Evolutionary conservation across 768 basidiomycete species (phyloP).

Genomic region (Amanita phalloides): DNA sequence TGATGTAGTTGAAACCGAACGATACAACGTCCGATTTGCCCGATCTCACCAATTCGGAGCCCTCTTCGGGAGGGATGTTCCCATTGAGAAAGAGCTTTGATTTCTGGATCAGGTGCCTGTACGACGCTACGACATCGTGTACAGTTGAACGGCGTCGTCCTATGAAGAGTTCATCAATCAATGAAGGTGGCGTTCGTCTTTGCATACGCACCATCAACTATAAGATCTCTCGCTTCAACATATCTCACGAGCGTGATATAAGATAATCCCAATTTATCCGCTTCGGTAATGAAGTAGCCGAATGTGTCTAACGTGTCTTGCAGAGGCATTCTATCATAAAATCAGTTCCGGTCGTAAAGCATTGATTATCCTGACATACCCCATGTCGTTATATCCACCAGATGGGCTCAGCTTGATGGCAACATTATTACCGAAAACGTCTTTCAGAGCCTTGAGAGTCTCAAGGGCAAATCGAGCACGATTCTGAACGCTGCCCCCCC

Average conservation of each 20-base stretch:
- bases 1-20: conserved; percentile 26
- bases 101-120: conserved; percentile 23
- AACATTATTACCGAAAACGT: conserved; percentile 34
- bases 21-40: conserved; percentile 25
- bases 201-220: conserved; percentile 18
- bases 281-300: conserved; percentile 28
- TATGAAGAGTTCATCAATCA: conserved; percentile 3
- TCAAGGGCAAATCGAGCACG: conserved; percentile 43
- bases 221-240: conserved; percentile 11
- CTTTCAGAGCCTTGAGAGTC: conserved; percentile 29
- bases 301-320: conserved; percentile 31
- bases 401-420: conserved; percentile 37
- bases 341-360: background rate
- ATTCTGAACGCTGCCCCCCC: conserved; percentile 50
- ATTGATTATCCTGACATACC: conserved; percentile 14
- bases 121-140: conserved; percentile 29
- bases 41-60: conserved; percentile 21
- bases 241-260: conserved; percentile 24
- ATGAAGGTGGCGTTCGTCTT: background rate
- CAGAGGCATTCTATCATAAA: conserved; percentile 26
- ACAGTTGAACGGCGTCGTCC: conserved; percentile 24
- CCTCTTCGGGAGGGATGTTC: conserved; percentile 24
- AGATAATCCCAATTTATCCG: conserved; percentile 23
- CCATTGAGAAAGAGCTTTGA: conserved; percentile 27
- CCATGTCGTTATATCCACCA: conserved; percentile 35